Evolutionary conservation across 1,284 basidiomycete genomes (phyloP).

Genomic region (Ustilago bromivora): DNA sequence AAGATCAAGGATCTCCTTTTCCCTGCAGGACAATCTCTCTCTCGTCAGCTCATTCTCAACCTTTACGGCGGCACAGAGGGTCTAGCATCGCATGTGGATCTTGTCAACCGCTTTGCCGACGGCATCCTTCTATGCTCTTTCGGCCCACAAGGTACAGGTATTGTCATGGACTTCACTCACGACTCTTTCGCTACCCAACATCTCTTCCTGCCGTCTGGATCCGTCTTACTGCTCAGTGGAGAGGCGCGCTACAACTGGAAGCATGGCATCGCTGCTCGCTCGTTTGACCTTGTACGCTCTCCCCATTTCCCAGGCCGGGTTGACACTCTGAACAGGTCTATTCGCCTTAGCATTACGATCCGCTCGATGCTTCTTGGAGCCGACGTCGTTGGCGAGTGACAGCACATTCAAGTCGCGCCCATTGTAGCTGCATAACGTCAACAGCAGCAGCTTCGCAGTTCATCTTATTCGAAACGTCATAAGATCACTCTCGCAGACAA

Average conservation of each 20-base stretch:
- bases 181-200: background rate
- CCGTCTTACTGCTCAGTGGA: conserved; percentile 70
- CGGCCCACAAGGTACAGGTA: conserved; percentile 38
- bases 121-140: conserved; percentile 60
- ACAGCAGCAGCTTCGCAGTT: too few species aligned
- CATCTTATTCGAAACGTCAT: too few species aligned
- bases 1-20: conserved; percentile 25
- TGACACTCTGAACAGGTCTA: conserved; percentile 21
- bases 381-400: conserved; percentile 46
- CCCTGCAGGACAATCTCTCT: conserved; percentile 32
- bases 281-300: conserved; percentile 27
- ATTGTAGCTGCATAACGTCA: too few species aligned
- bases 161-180: conserved; percentile 56
- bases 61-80: conserved; percentile 71
- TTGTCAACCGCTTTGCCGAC: conserved; percentile 71
- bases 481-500: too few species aligned
- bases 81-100: conserved; percentile 71
- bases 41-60: conserved; percentile 71
- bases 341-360: conserved; percentile 56
- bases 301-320: background rate
- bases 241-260: conserved; percentile 71
- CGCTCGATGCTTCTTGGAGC: conserved; percentile 55
- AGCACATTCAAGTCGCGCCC: too few species aligned
- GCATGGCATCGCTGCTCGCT: conserved; percentile 70
- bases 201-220: conserved; percentile 70